Conservation (phyloP, 352 stramenopile genomes). For the Pythium folliculosum region DNA sequence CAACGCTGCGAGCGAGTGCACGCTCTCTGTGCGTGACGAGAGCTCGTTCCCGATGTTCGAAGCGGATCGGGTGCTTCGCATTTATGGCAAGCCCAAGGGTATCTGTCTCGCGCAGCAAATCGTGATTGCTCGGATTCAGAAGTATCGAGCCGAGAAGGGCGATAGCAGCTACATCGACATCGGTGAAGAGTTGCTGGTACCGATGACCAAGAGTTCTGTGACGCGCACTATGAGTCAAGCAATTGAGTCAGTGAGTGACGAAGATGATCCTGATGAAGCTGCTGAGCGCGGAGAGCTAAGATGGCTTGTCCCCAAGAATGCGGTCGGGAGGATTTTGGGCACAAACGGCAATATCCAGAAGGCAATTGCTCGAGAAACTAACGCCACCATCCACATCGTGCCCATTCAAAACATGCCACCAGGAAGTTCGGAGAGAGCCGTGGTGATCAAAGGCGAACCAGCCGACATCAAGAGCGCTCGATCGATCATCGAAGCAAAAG, state of each 20-base stretch:
- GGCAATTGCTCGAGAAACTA: slow-evolving; percentile 45
- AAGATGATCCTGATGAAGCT: slow-evolving; percentile 16
- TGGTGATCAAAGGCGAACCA: slow-evolving; percentile 43
- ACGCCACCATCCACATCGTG: slow-evolving; percentile 48
- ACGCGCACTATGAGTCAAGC: slow-evolving; percentile 44
- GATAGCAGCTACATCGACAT: slow-evolving; percentile 62
- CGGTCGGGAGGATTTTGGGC: slow-evolving; percentile 70
- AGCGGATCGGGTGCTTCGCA: slow-evolving; percentile 54
- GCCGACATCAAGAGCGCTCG: slow-evolving; percentile 40
- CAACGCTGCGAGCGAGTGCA: slow-evolving; percentile 48
- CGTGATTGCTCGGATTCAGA: slow-evolving; percentile 57
- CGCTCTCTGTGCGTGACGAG: slow-evolving; percentile 48
- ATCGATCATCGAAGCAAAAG: slow-evolving; percentile 40
- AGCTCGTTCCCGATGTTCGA: slow-evolving; percentile 41
- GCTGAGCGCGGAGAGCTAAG: slow-evolving; percentile 28
- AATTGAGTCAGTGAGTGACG: slow-evolving; percentile 21
- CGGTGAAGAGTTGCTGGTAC: slow-evolving; percentile 28
- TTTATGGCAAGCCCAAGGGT: slow-evolving; percentile 56
- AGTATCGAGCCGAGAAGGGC: slow-evolving; percentile 39
- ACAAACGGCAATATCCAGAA: slow-evolving; percentile 43
- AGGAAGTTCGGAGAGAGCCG: slow-evolving; percentile 48
- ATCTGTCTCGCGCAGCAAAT: slow-evolving; percentile 68
- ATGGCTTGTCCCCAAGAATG: slow-evolving; percentile 53
- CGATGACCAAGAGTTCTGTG: slow-evolving; percentile 41
- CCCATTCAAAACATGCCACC: slow-evolving; percentile 36